These are phyloP conservation scores for Bipolaris cookei DNA, from an alignment of 2,329 filamentous ascomycete species.

Conservation along the genomic window DNA sequence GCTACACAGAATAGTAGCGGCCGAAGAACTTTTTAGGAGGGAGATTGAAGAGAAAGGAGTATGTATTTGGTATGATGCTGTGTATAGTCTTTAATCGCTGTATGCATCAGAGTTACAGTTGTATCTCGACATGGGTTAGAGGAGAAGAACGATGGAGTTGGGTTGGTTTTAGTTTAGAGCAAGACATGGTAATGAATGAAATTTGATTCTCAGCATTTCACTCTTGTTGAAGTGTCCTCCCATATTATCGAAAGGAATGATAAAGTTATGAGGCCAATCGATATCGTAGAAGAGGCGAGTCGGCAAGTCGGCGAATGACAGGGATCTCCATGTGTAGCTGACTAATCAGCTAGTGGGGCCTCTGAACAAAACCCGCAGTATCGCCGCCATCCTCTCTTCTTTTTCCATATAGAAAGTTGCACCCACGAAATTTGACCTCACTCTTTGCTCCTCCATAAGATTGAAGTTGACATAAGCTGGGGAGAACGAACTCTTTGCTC, in stretches of 20 bases:
- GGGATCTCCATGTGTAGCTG: neutral
- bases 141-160: neutral
- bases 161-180: neutral
- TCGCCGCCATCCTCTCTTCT: constrained; percentile 17
- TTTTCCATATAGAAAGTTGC: constrained; percentile 47
- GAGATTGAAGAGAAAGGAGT: neutral
- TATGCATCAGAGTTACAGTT: neutral
- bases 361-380: constrained; percentile 25
- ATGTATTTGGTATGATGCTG: neutral
- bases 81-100: neutral
- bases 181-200: neutral
- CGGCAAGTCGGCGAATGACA: neutral
- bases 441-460: constrained; percentile 56
- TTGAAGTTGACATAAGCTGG: constrained; percentile 63
- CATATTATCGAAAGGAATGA: neutral
- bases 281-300: neutral
- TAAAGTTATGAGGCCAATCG: no score
- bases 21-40: no score
- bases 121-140: neutral
- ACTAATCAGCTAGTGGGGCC: constrained; percentile 1
- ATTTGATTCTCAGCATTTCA: no score
- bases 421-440: constrained; percentile 64
- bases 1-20: no score
- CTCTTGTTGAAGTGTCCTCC: neutral
- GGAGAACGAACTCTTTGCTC: constrained; percentile 55